phyloP scores from a whole-genome alignment of 345 rosid species.

The Moricandia moricandioides region DNA sequence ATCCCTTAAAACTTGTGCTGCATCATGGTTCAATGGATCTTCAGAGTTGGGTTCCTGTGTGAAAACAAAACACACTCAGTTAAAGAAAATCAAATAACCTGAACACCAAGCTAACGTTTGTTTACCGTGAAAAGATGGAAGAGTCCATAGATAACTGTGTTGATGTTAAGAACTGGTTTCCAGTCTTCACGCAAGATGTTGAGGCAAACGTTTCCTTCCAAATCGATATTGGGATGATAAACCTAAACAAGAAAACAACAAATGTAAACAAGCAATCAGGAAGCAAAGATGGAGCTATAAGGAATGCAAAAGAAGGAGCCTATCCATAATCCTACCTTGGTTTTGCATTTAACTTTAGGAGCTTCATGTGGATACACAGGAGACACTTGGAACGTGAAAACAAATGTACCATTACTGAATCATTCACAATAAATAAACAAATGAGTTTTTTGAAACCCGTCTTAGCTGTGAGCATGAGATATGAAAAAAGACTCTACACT shows the following conservation, averaged over 20 bases:
- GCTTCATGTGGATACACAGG: constrained; percentile 92
- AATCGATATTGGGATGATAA: constrained; percentile 95
- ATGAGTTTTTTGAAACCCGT: background rate
- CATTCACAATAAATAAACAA: background rate
- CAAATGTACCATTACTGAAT: constrained; percentile 72
- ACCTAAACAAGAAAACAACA: constrained; percentile 50
- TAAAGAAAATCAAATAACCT: background rate
- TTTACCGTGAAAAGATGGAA: constrained; percentile 92
- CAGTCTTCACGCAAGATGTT: constrained; percentile 95
- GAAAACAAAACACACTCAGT: background rate
- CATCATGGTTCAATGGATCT: constrained; percentile 96
- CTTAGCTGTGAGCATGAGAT: background rate
- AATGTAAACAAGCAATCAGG: background rate
- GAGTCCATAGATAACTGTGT: constrained; percentile 85
- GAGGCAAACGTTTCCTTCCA: constrained; percentile 96
- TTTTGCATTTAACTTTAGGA: constrained; percentile 97
- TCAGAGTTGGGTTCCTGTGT: constrained; percentile 83
- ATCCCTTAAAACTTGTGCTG: constrained; percentile 85
- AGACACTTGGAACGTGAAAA: constrained; percentile 86
- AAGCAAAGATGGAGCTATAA: background rate
- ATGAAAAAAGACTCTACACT: constrained; percentile 33
- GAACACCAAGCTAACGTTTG: background rate
- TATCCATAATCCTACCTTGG: constrained; percentile 62
- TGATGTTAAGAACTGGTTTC: constrained; percentile 96
- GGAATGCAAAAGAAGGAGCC: background rate